Conservation (phyloP, 495 filamentous ascomycete genomes). For the Penicillium robsamsonii region DNA sequence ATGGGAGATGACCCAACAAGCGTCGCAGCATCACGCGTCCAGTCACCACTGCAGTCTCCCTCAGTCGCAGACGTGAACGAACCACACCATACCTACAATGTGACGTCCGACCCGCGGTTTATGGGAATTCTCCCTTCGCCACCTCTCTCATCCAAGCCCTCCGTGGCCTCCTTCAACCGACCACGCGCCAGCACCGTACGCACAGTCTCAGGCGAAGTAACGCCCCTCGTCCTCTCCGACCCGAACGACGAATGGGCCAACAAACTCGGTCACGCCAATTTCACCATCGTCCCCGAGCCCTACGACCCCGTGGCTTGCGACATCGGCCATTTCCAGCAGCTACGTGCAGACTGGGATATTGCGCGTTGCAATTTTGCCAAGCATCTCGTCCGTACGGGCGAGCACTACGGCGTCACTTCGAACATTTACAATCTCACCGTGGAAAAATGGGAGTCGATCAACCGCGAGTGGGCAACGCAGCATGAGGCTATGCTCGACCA, state of each 20-base stretch:
- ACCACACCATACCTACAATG: conserved; percentile 28
- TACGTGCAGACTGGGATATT: conserved; percentile 76
- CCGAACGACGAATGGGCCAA: conserved; percentile 76
- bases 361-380: conserved; percentile 79
- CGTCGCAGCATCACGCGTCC: conserved; percentile 44
- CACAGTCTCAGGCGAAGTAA: conserved; percentile 55
- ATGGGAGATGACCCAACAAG: conserved; percentile 55
- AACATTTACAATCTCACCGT: conserved; percentile 79
- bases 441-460: conserved; percentile 79
- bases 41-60: conserved; percentile 82
- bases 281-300: conserved; percentile 79
- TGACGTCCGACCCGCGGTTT: conserved; percentile 45
- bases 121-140: conserved; percentile 63
- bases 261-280: conserved; percentile 87
- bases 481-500: conserved; percentile 60
- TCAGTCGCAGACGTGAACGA: conserved; percentile 55
- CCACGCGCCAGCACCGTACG: conserved; percentile 45
- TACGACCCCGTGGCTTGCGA: conserved; percentile 64
- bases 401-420: conserved; percentile 82
- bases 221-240: conserved; percentile 59
- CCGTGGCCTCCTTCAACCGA: conserved; percentile 69
- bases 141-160: conserved; percentile 76
- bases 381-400: conserved; percentile 78
- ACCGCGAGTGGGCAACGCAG: conserved; percentile 64
- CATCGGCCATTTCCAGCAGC: conserved; percentile 58